Evolutionary conservation across 495 filamentous ascomycete genomes (phyloP).

Genomic region (Arthonia radiata): DNA sequence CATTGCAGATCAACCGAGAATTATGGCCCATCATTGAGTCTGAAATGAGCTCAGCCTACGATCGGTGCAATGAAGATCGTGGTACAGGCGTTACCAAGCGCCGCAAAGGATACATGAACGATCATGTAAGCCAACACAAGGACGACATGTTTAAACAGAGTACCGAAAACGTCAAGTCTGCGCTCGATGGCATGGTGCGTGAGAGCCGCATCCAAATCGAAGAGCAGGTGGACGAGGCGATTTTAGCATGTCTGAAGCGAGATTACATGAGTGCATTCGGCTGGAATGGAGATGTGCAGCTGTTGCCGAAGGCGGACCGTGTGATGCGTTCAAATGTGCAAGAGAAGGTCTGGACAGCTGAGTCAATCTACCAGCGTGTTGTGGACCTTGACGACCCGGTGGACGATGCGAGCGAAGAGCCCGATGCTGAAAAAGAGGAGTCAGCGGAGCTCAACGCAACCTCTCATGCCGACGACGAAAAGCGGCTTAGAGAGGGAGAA

Average conservation of each 20-base stretch:
- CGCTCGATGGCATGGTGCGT: slow-evolving; percentile 7
- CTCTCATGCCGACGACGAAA: no score
- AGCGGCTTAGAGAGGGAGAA: background rate
- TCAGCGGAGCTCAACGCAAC: no score
- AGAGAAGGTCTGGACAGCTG: background rate
- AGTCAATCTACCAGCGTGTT: background rate
- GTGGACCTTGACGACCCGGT: no score
- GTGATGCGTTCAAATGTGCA: background rate
- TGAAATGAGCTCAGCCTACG: slow-evolving; percentile 24
- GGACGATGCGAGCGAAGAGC: no score
- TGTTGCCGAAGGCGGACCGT: slow-evolving; percentile 4
- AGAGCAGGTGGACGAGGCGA: slow-evolving; percentile 15
- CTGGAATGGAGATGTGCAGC: slow-evolving; percentile 3
- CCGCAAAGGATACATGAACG: slow-evolving; percentile 29
- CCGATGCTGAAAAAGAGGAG: no score
- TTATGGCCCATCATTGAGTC: slow-evolving; percentile 26
- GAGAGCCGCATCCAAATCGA: slow-evolving; percentile 15
- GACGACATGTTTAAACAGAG: slow-evolving; percentile 11
- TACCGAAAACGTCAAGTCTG: no score
- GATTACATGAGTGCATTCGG: slow-evolving; percentile 19
- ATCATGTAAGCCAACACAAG: slow-evolving; percentile 21
- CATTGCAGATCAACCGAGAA: slow-evolving; percentile 26
- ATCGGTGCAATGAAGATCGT: slow-evolving; percentile 17
- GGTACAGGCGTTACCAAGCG: slow-evolving; percentile 26
- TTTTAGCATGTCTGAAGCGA: slow-evolving; percentile 16